Percentiles rank a stretch among this genome's conserved stretches.
phyloP scores from a whole-genome alignment of 2,329 filamentous ascomycete species.

The Ceratocystis papillata region DNA sequence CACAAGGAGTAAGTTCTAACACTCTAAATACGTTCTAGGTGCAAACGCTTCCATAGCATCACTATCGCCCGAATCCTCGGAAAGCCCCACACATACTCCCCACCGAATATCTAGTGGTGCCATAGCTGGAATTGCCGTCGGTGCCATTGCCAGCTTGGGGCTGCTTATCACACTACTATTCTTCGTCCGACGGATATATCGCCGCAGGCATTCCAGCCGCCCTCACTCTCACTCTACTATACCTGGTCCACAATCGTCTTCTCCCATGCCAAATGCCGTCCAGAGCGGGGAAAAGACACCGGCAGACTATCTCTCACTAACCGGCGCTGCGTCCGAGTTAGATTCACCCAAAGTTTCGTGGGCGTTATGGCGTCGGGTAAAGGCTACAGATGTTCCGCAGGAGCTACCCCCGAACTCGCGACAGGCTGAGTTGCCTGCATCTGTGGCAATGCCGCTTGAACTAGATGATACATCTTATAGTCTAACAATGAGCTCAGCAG shows the following conservation, averaged over 20 bases:
- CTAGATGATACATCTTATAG: slow-evolving; percentile 5
- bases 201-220: not conserved
- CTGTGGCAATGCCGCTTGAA: slow-evolving; percentile 10
- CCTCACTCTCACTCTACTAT: not conserved
- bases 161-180: slow-evolving; percentile 4
- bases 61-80: not conserved
- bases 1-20: not conserved
- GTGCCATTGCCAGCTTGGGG: not conserved
- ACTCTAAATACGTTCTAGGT: not conserved
- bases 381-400: not conserved
- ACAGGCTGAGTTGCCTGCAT: slow-evolving; percentile 15
- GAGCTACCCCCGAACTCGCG: slow-evolving; percentile 10
- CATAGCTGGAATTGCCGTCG: slow-evolving; percentile 19
- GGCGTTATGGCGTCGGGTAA: slow-evolving; percentile 13
- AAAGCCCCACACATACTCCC: not conserved
- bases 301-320: not conserved
- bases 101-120: slow-evolving; percentile 12
- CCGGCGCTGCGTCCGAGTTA: not conserved
- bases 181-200: not conserved
- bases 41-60: not conserved
- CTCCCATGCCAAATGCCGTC: not conserved
- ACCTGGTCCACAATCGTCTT: not conserved
- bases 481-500: not conserved
- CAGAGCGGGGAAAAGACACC: not conserved
- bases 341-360: slow-evolving; percentile 1